Percentiles rank a stretch among this genome's conserved stretches.
Evolutionary conservation across 2,329 filamentous ascomycete genomes (phyloP).

Genomic region (Pyricularia grisea): DNA sequence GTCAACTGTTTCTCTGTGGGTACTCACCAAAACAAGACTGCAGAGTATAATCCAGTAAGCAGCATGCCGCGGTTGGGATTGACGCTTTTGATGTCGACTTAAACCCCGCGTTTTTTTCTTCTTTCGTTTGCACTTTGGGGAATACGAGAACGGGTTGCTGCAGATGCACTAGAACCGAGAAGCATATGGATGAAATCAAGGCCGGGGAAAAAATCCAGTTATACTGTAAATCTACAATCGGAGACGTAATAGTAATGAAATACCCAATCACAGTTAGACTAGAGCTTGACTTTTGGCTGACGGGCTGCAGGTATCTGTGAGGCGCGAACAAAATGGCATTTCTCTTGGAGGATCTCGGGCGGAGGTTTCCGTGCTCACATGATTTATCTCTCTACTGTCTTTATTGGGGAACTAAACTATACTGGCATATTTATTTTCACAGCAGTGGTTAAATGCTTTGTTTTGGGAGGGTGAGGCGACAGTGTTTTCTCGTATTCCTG

Average conservation of each 20-base stretch:
- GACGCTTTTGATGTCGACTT: not conserved
- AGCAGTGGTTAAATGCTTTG: not conserved
- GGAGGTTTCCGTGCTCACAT: not conserved
- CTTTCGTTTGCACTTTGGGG: not conserved
- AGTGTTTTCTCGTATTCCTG: not conserved
- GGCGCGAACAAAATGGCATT: not conserved
- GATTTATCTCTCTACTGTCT: not conserved
- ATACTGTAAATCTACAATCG: no score
- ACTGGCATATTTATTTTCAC: not conserved
- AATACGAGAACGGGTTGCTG: not conserved
- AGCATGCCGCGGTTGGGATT: no score
- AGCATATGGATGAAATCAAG: not conserved
- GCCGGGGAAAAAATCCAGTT: not conserved
- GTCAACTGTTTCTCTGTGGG: no score
- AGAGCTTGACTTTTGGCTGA: no score
- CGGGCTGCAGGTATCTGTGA: no score
- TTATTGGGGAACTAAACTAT: not conserved
- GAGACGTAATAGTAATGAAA: no score
- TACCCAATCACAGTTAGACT: no score
- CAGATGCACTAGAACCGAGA: not conserved
- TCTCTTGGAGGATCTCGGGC: not conserved
- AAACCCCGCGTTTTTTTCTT: no score
- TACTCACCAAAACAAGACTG: not conserved
- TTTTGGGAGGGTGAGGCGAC: not conserved
- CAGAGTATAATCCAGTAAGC: not conserved